These are phyloP conservation scores for Trypanosoma avium DNA, from an alignment of 208 protist genomes.

Conservation along the genomic window DNA sequence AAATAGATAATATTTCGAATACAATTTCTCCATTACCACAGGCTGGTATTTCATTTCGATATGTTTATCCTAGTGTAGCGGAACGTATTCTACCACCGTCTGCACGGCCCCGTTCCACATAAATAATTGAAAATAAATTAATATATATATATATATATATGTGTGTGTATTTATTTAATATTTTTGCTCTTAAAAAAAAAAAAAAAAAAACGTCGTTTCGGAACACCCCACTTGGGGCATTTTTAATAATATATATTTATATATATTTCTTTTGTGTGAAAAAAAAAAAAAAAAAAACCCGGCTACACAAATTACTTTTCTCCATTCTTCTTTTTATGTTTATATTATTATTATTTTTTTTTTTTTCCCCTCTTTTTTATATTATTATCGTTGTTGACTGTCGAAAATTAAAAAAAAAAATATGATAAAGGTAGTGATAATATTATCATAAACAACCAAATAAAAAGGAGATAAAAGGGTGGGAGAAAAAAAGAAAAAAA, in stretches of 20 bases:
- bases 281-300: slow-evolving; percentile 1
- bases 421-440: background rate
- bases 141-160: too few species aligned
- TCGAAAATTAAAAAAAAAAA: background rate
- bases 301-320: too few species aligned
- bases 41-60: slow-evolving; percentile 27
- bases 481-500: background rate
- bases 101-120: too few species aligned
- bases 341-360: background rate
- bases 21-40: slow-evolving; percentile 23
- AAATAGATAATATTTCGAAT: slow-evolving; percentile 28
- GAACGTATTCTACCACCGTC: slow-evolving; percentile 51
- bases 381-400: background rate
- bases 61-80: slow-evolving; percentile 36
- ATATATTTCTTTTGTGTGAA: too few species aligned
- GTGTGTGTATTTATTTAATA: too few species aligned
- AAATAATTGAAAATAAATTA: too few species aligned
- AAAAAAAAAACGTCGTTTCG: too few species aligned
- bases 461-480: background rate
- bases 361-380: slow-evolving; percentile 21
- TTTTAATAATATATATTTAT: too few species aligned
- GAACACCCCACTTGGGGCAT: too few species aligned
- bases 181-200: too few species aligned
- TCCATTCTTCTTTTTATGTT: too few species aligned
- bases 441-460: background rate